Base-by-base conservation (phyloP, 2,329 filamentous ascomycete species). In the Botryotinia convoluta region DNA sequence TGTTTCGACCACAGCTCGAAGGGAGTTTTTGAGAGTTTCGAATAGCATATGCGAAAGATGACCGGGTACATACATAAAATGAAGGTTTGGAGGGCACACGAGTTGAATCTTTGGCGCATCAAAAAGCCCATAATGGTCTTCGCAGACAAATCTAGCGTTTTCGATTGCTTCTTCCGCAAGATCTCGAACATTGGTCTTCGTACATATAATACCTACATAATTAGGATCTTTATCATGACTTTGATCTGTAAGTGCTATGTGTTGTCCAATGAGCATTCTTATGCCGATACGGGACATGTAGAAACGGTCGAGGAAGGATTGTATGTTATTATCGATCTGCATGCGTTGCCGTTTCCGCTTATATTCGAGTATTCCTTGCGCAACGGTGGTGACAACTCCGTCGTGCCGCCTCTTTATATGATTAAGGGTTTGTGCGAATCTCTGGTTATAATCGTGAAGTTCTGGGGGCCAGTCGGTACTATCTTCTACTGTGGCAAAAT, bases 231-330 rank as follows among this genome's bases (percentile, higher is more conserved):
- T 91, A 77, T 94, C 91, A 79, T 96, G 92, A 79, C 91, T 93
- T 84, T 98, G 95, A 82, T 98, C 95, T 9, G 95, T 97, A 74
- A 99, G 87, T 74, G 96, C 96, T 80, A 99, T 97, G 85, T 99
- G 96, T 83, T 99, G 96, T 71, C 96, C 96, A 79, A 99, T 98
- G 69, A 99, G 90, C 96, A 99, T 99, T 79, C 96, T 93, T 78
- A 99, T 99, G 77, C 96, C 96, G 80, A 99, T 99, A 76, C 96
- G 93, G 62, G 95, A 98, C 96, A 99, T 99, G 87, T 99, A 99
- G 84, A 99, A 99, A 74, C 96, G 93, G 84, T 99, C 96, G 77
- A 99, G 90, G 86, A 99, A 99, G 72, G 94, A 92, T 83, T 99
- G 96, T 74, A 99, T 98, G 79, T 95, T 97, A 82, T 95, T 92